phyloP scores from a whole-genome alignment of 805 yeast genomes.

The Sugiyamaella qingdaonensis region DNA sequence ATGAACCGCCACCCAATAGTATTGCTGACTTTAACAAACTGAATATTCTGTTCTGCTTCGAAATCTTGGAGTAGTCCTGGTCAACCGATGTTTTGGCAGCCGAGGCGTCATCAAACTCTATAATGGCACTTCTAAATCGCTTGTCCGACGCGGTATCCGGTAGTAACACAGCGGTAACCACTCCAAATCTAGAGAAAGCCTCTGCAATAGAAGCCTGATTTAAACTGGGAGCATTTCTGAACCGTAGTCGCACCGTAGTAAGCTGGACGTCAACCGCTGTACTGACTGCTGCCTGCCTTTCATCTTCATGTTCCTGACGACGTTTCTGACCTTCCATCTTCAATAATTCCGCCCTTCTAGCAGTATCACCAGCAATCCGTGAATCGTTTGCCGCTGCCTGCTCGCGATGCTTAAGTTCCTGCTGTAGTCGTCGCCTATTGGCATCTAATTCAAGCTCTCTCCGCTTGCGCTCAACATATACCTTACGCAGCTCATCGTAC shows the following conservation, averaged over 20 bases:
- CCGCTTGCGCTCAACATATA: slow-evolving; percentile 11
- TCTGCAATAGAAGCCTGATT: background rate
- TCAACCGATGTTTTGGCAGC: slow-evolving; percentile 6
- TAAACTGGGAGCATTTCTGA: background rate
- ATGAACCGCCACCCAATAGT: background rate
- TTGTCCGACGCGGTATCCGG: slow-evolving; percentile 4
- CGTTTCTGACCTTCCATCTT: slow-evolving; percentile 18
- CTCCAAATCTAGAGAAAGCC: slow-evolving; percentile 3
- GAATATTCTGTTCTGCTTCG: background rate
- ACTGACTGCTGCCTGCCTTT: background rate
- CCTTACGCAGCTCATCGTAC: slow-evolving; percentile 20
- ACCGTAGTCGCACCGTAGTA: background rate
- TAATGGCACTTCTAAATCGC: slow-evolving; percentile 6
- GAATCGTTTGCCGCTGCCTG: slow-evolving; percentile 11
- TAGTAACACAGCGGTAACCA: slow-evolving; percentile 3
- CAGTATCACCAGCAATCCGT: slow-evolving; percentile 2
- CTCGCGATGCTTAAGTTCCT: slow-evolving; percentile 25
- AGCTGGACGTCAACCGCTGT: background rate
- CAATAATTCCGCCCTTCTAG: slow-evolving; percentile 17
- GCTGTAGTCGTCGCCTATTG: slow-evolving; percentile 18
- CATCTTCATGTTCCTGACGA: slow-evolving; percentile 14
- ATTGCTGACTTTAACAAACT: background rate
- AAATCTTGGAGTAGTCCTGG: background rate
- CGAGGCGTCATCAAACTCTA: slow-evolving; percentile 7
- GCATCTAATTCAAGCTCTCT: slow-evolving; percentile 14